phyloP scores from a whole-genome alignment of 805 yeast genomes.

The Cyberlindnera subsufficiens region DNA sequence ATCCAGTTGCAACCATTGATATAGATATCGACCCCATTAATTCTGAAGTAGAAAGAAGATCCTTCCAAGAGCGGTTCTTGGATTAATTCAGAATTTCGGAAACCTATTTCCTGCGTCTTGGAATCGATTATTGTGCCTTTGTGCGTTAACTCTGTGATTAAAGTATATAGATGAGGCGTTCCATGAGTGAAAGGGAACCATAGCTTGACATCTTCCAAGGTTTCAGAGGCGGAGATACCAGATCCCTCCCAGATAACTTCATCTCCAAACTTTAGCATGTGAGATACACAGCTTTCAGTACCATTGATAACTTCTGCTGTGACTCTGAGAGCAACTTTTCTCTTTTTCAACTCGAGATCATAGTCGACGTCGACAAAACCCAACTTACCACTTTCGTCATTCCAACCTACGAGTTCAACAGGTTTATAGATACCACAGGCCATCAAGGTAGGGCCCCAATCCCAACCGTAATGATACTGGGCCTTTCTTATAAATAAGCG shows the following conservation, averaged over 20 bases:
- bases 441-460: slow-evolving; percentile 40
- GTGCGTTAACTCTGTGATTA: background rate
- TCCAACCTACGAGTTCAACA: slow-evolving; percentile 7
- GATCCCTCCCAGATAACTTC: slow-evolving; percentile 8
- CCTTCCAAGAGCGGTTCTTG: slow-evolving; percentile 10
- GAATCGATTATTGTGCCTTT: background rate
- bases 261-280: slow-evolving; percentile 2
- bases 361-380: slow-evolving; percentile 9
- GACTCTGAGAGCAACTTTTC: slow-evolving; percentile 4
- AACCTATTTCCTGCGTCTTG: slow-evolving; percentile 8
- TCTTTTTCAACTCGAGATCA: slow-evolving; percentile 1
- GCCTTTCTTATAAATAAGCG: slow-evolving; percentile 44
- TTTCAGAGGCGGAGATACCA: background rate
- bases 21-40: slow-evolving; percentile 12
- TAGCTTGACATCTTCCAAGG: slow-evolving; percentile 1
- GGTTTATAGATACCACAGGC: slow-evolving; percentile 15
- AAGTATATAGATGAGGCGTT: slow-evolving; percentile 6
- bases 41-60: slow-evolving; percentile 13
- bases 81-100: slow-evolving; percentile 13
- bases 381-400: background rate
- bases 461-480: slow-evolving; percentile 54
- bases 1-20: slow-evolving; percentile 18
- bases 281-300: background rate
- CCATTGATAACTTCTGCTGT: no score
- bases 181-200: slow-evolving; percentile 19